Conservation (phyloP, 768 basidiomycete species). For the Cystobasidiopsis lactophilus region DNA sequence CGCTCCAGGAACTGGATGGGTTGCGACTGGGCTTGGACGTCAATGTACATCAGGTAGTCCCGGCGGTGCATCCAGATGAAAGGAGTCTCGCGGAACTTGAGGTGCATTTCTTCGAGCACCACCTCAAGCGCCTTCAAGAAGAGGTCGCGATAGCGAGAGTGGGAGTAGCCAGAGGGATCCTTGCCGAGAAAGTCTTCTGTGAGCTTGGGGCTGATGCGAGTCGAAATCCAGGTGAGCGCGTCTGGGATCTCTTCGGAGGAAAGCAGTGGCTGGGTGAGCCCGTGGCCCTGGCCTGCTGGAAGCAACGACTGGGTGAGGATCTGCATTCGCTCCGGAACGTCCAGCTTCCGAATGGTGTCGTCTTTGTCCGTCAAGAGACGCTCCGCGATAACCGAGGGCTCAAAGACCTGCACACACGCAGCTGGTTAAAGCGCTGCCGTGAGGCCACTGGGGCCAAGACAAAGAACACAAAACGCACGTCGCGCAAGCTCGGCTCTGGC, state of each 20-base stretch:
- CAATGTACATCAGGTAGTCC: conserved; percentile 70
- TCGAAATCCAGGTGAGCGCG: conserved; percentile 73
- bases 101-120: conserved; percentile 58
- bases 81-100: conserved; percentile 77
- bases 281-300: conserved; percentile 12
- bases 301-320: conserved; percentile 69
- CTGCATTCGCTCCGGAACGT: conserved; percentile 59
- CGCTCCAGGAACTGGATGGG: conserved; percentile 39
- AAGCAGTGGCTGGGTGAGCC: conserved; percentile 30
- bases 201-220: conserved; percentile 48
- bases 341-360: conserved; percentile 66
- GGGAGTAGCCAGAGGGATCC: conserved; percentile 34
- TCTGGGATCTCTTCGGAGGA: conserved; percentile 50
- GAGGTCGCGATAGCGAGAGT: conserved; percentile 30
- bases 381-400: conserved; percentile 82
- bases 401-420: conserved; percentile 55
- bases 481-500: conserved; percentile 59
- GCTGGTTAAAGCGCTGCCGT: too few species aligned
- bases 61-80: conserved; percentile 85
- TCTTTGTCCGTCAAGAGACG: conserved; percentile 80
- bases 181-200: conserved; percentile 44
- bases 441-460: conserved; percentile 10
- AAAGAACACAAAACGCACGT: conserved; percentile 34
- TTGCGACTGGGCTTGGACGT: conserved; percentile 26
- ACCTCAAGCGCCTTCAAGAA: conserved; percentile 49